A percentile compares a stretch with the other conserved stretches of the same genome.
These are phyloP conservation scores for Sapria himalayana DNA, from an alignment of 345 rosid genomes.

Conservation along the genomic window DNA sequence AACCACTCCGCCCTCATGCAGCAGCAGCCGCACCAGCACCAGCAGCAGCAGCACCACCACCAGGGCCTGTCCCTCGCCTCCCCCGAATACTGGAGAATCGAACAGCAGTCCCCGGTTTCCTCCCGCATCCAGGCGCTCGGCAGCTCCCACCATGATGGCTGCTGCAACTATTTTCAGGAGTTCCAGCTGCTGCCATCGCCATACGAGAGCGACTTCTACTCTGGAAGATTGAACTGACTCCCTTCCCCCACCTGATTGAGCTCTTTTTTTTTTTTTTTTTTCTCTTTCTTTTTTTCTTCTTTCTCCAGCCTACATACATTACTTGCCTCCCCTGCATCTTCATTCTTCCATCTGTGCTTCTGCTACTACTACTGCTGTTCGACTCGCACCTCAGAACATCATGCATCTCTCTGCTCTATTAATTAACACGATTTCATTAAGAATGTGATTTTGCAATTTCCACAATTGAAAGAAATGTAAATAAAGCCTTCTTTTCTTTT, in stretches of 20 bases:
- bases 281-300: too few species aligned
- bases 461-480: too few species aligned
- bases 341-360: too few species aligned
- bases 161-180: conserved; percentile 21
- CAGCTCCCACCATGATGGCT: conserved; percentile 11
- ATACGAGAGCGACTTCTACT: conserved; percentile 21
- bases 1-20: conserved; percentile 13
- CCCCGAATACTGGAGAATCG: conserved; percentile 23
- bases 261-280: conserved; percentile 64
- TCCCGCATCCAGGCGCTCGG: conserved; percentile 11
- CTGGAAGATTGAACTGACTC: conserved; percentile 25
- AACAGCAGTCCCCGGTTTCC: conserved; percentile 13
- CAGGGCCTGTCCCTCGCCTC: conserved; percentile 13
- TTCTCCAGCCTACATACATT: too few species aligned
- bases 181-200: conserved; percentile 18
- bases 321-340: too few species aligned
- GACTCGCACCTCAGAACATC: too few species aligned
- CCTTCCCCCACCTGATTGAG: conserved; percentile 31
- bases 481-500: too few species aligned
- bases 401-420: too few species aligned
- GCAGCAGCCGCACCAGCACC: conserved; percentile 13
- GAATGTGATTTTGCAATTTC: too few species aligned
- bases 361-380: too few species aligned
- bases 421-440: too few species aligned
- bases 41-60: conserved; percentile 13